Evolutionary conservation across 2,329 filamentous ascomycete genomes (phyloP), one percentile per base, ranked within the genome.

Genomic region (Penicillium digitatum): DNA sequence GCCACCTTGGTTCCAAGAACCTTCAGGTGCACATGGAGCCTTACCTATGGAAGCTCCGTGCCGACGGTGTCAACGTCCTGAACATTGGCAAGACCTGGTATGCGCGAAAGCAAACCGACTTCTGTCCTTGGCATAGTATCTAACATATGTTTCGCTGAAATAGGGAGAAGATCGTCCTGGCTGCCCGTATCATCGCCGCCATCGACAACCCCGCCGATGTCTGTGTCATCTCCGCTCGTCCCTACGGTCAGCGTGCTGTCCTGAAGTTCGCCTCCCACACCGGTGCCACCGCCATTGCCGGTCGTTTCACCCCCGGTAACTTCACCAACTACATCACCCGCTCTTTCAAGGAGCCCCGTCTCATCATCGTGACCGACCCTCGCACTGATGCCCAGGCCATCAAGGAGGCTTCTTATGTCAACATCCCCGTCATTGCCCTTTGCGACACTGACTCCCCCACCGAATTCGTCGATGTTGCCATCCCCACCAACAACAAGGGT

Each of bases 251-350:
- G 86, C 93, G 94, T 82, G 93, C 94, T 72, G 95, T 99, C 76
- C 89, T 99, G 78, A 99, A 99, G 88, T 99, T 99, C 83, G 94
- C 94, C 74, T 83, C 91, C 66, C 94, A 99, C 88, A 99, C 94
- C 68, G 94, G 94, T 78, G 92, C 95, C 74, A 89, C 91, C 74
- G 89, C 94, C 79, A 99, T 99, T 75, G 95, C 94, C 74, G 94
- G 94, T 83, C 94, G 94, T 79, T 99, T 99, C 89, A 99, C 94
- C 76, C 94, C 94, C 78, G 94, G 94, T 89, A 96, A 93, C 81
- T 99, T 99, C 88, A 99, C 94, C 86, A 99, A 99, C 87, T 99
- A 99, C 89, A 99, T 99, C 88, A 99, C 95, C 80, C 93, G 94
- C 76, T 97, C 94, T 66, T 99, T 99, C 91, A 96, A 96, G 88